These are phyloP conservation scores for Kockiozyma suomiensis DNA, from an alignment of 805 yeast genomes.

Conservation along the genomic window DNA sequence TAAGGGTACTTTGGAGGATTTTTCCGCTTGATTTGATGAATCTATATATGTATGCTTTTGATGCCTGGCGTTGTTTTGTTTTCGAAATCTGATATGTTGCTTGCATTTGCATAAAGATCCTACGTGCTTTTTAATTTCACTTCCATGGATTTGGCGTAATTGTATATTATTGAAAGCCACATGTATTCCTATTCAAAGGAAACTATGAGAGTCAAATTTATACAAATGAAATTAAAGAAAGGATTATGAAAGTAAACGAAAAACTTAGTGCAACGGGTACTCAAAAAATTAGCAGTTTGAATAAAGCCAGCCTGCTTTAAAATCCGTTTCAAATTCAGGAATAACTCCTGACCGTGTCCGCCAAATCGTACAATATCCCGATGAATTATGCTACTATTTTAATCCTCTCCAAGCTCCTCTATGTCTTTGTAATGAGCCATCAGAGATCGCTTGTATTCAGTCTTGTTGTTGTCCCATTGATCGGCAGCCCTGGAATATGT, in stretches of 20 bases:
- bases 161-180: background rate
- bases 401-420: slow-evolving; percentile 36
- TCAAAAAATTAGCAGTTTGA: background rate
- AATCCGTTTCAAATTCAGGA: background rate
- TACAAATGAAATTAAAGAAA: background rate
- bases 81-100: background rate
- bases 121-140: no score
- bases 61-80: no score
- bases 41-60: no score
- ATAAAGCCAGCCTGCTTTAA: background rate
- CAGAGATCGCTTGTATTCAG: slow-evolving; percentile 47
- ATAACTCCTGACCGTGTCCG: background rate
- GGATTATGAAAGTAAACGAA: background rate
- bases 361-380: background rate
- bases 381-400: background rate
- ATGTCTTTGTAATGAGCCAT: slow-evolving; percentile 47
- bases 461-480: slow-evolving; percentile 51
- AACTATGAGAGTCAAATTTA: slow-evolving; percentile 1
- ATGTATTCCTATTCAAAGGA: slow-evolving; percentile 9
- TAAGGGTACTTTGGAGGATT: slow-evolving; percentile 12
- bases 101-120: no score
- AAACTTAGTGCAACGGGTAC: background rate
- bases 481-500: slow-evolving; percentile 49
- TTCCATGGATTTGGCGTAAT: no score
- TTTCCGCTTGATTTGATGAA: background rate